These are phyloP conservation scores for Sugiyamaella floridensis DNA, from an alignment of 805 yeast species.

Conservation along the genomic window DNA sequence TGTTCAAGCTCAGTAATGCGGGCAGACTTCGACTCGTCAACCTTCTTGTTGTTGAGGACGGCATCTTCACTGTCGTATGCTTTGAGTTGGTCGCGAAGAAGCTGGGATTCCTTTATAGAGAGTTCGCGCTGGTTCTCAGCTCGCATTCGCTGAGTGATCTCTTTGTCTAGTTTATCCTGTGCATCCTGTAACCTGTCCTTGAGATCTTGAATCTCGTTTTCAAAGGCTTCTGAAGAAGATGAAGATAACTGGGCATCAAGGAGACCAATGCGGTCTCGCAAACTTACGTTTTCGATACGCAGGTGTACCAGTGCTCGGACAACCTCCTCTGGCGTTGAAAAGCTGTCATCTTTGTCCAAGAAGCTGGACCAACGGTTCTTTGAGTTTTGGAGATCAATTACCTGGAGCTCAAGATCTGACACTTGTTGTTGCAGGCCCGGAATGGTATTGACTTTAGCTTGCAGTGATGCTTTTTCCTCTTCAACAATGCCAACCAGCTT, in stretches of 20 bases:
- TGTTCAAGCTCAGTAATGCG: constrained; percentile 36
- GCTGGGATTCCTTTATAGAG: constrained; percentile 51
- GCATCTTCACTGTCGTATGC: constrained; percentile 38
- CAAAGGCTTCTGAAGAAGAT: constrained; percentile 21
- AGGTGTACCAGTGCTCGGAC: constrained; percentile 33
- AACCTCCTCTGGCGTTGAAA: constrained; percentile 37
- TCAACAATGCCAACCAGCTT: constrained; percentile 45
- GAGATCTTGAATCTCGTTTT: constrained; percentile 26
- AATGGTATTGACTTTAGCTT: constrained; percentile 34
- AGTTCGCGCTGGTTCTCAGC: constrained; percentile 46
- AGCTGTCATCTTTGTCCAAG: constrained; percentile 34
- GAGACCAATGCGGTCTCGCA: constrained; percentile 29
- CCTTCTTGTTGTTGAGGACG: constrained; percentile 14
- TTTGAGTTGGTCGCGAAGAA: constrained; percentile 50
- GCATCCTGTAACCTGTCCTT: constrained; percentile 25
- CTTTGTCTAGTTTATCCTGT: constrained; percentile 36
- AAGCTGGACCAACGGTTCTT: constrained; percentile 43
- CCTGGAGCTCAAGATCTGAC: constrained; percentile 45
- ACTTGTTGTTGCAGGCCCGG: constrained; percentile 40
- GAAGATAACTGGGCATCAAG: constrained; percentile 27
- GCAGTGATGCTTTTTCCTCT: constrained; percentile 45
- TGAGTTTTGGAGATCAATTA: constrained; percentile 42
- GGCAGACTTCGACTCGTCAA: constrained; percentile 16
- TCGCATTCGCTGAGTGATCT: constrained; percentile 31
- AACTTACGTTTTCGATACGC: constrained; percentile 24